Evolutionary conservation across 2,329 filamentous ascomycete genomes (phyloP).

Genomic region (Cladophialophora immunda): DNA sequence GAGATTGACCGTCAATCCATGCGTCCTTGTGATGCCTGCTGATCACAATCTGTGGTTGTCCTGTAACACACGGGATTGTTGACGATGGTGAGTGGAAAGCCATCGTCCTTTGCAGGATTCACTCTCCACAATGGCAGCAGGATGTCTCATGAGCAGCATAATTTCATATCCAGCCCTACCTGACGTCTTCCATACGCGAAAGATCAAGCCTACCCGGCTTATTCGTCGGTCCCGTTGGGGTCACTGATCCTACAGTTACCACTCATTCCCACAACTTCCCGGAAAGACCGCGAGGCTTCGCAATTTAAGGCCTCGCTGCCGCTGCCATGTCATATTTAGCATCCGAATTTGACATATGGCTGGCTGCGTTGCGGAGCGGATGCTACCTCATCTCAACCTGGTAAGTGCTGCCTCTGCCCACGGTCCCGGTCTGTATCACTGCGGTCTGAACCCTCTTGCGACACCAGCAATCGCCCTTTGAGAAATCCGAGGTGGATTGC

Average conservation of each 20-base stretch:
- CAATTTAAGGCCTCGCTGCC: conserved; percentile 16
- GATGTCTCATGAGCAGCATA: background rate
- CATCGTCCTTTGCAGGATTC: background rate
- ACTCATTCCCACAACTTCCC: background rate
- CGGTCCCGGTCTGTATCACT: conserved; percentile 17
- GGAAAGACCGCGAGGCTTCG: conserved; percentile 1
- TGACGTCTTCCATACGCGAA: background rate
- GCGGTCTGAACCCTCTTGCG: conserved; percentile 1
- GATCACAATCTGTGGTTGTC: background rate
- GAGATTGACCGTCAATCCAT: conserved; percentile 15
- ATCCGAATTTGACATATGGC: conserved; percentile 33
- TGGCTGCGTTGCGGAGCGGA: conserved; percentile 20
- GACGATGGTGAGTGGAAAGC: background rate
- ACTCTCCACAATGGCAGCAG: background rate
- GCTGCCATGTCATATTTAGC: conserved; percentile 22
- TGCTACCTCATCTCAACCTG: conserved; percentile 20
- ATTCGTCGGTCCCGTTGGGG: background rate
- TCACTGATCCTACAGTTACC: background rate
- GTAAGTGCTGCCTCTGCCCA: conserved; percentile 3
- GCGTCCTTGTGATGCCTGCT: conserved; percentile 6
- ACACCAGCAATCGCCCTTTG: background rate
- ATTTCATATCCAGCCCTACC: background rate
- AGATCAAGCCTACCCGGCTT: background rate
- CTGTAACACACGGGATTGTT: background rate
- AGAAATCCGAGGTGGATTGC: background rate